Base-by-base conservation (phyloP, 148 eudicot genomes). In the Nyssa sinensis region DNA sequence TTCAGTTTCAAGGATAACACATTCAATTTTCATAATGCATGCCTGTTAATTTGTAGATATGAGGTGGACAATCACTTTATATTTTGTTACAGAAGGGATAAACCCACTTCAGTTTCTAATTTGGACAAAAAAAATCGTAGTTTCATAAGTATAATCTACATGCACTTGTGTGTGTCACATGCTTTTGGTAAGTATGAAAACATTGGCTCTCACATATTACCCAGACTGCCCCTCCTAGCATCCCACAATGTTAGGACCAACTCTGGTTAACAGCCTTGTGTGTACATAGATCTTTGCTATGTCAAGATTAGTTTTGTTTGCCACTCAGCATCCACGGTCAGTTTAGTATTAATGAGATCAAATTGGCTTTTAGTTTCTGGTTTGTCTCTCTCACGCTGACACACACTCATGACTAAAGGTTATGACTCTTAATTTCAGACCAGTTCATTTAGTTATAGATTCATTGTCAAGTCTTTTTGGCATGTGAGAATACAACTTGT, bases 341-440 rank as follows among this genome's bases (percentile, higher is more conserved):
- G 17, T 44, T 44, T 44, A 14, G 16, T 19, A 44, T 44, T 14
- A 44, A 44, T 44, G 12, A 44, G 17, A 44, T 44, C 17, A 44
- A 44, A 44, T 66, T n/a, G 11, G 51, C 47, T 35, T 2, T 10
- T 37, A n/a, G 32, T 41, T 67, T 37, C 31, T 67, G 16, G 44
- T 67, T 2, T 67, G 13, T 39, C 39, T 25, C 47, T 71, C 37
- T 34, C 39, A 29, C 51, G 27, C 41, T 19, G 28, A 27, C 11
- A 34, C 12, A 29, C 11, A 51, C 30, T 35, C 73, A n/a, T 55
- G 63, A 53, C 5, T 31, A 72, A 71, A 72, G n/a, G 13, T 30
- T 29, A 33, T 71, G 5, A 34, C 13, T 11, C 51, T 44, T 44
- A 6, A 25, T 60, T 29, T 57, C 59, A n/a, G 21, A 62, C 39